These are phyloP conservation scores for Chernovozyma sophiae-reginae DNA, from an alignment of 1,139 yeast species.

Conservation along the genomic window DNA sequence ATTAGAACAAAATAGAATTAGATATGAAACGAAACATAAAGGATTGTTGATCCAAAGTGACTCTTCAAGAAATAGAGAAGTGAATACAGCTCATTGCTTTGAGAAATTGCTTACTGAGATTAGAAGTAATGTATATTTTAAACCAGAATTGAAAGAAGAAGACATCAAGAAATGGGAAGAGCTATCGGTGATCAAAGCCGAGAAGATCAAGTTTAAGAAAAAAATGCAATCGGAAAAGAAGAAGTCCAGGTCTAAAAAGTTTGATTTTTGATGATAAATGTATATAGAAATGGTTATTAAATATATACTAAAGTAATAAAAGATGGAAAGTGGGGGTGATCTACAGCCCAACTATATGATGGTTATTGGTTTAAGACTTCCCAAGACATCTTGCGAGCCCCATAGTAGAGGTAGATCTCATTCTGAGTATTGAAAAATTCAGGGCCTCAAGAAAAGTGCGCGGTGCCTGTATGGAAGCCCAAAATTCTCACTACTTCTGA, in stretches of 20 bases:
- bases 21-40: slow-evolving; percentile 53
- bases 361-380: too few species aligned
- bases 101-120: slow-evolving; percentile 55
- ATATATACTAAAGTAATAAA: too few species aligned
- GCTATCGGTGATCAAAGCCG: slow-evolving; percentile 43
- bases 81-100: slow-evolving; percentile 58
- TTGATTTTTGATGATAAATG: slow-evolving; percentile 27
- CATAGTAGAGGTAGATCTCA: too few species aligned
- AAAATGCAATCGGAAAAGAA: slow-evolving; percentile 54
- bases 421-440: too few species aligned
- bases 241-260: slow-evolving; percentile 39
- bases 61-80: slow-evolving; percentile 52
- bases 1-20: slow-evolving; percentile 33
- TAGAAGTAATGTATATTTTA: slow-evolving; percentile 42
- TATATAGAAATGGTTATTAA: too few species aligned
- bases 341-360: too few species aligned
- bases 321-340: too few species aligned
- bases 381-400: too few species aligned
- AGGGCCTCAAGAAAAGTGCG: too few species aligned
- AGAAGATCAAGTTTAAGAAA: slow-evolving; percentile 48
- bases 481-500: too few species aligned
- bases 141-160: slow-evolving; percentile 46
- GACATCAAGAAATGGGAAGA: slow-evolving; percentile 55
- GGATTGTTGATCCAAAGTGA: slow-evolving; percentile 68
- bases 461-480: too few species aligned